Percentiles rank a stretch among this genome's conserved stretches.
phyloP scores from a whole-genome alignment of 1,139 yeast species.

The Kluyveromyces sp. region DNA sequence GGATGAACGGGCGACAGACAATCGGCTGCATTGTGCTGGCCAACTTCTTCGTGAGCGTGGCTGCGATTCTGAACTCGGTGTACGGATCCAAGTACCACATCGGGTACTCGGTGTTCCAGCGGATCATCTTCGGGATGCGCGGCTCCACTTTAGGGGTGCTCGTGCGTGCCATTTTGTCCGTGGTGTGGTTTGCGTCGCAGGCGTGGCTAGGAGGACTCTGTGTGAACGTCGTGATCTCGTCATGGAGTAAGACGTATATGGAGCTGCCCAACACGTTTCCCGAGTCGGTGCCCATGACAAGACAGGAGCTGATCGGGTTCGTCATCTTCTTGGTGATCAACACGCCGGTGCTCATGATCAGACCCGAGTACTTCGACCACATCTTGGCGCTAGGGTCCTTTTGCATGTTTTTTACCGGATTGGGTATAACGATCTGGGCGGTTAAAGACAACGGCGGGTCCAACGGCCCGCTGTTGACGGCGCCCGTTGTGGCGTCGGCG shows the following conservation, averaged over 20 bases:
- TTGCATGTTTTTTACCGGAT: conserved; percentile 15
- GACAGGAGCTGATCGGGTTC: conserved; percentile 29
- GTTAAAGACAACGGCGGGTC: conserved; percentile 19
- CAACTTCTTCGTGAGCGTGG: conserved; percentile 26
- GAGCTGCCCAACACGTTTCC: conserved; percentile 28
- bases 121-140: conserved; percentile 34
- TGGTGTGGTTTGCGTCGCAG: conserved; percentile 34
- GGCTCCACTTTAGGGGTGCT: conserved; percentile 34
- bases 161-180: conserved; percentile 33
- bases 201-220: conserved; percentile 32
- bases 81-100: conserved; percentile 36
- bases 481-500: conserved; percentile 13
- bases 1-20: conserved; percentile 31
- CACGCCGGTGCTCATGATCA: conserved; percentile 20
- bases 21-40: conserved; percentile 35
- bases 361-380: conserved; percentile 10
- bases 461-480: conserved; percentile 18
- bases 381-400: conserved; percentile 6
- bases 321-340: conserved; percentile 28
- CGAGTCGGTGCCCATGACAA: conserved; percentile 27
- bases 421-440: conserved; percentile 20
- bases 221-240: conserved; percentile 23
- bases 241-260: conserved; percentile 26
- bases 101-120: conserved; percentile 34
- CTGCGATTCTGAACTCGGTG: conserved; percentile 30